Evolutionary conservation across 257 asterid genomes (phyloP).

Genomic region (Penstemon newberryi): DNA sequence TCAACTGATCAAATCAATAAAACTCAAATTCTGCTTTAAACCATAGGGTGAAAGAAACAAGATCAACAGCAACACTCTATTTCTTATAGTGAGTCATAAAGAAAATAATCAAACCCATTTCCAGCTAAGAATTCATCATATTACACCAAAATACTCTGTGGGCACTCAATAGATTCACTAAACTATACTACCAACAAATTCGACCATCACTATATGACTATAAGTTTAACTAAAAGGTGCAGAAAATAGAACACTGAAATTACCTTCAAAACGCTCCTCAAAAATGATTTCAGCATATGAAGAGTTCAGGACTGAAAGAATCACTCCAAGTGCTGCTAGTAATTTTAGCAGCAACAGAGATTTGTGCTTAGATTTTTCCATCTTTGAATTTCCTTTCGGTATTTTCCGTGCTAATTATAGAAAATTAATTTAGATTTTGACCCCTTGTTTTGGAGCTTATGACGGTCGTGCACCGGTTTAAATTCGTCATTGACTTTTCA

Average conservation of each 20-base stretch:
- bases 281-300: constrained; percentile 68
- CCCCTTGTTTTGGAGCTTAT: constrained; percentile 29
- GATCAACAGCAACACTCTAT: constrained; percentile 15
- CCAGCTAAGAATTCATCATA: constrained; percentile 3
- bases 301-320: constrained; percentile 35
- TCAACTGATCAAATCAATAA: constrained; percentile 1
- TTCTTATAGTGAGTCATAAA: not conserved
- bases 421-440: not conserved
- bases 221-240: not conserved
- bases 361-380: constrained; percentile 42
- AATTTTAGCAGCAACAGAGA: constrained; percentile 10
- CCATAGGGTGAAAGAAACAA: constrained; percentile 3
- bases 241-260: not conserved
- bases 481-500: constrained; percentile 24
- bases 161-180: constrained; percentile 10
- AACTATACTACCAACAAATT: not conserved
- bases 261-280: constrained; percentile 94
- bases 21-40: constrained; percentile 11
- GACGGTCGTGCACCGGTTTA: constrained; percentile 34
- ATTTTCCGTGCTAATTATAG: constrained; percentile 29
- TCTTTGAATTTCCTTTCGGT: constrained; percentile 17
- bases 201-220: not conserved
- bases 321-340: constrained; percentile 9
- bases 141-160: constrained; percentile 9
- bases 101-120: constrained; percentile 1